These are phyloP conservation scores for Brassica juncea DNA, from an alignment of 345 rosid species.

Conservation along the genomic window DNA sequence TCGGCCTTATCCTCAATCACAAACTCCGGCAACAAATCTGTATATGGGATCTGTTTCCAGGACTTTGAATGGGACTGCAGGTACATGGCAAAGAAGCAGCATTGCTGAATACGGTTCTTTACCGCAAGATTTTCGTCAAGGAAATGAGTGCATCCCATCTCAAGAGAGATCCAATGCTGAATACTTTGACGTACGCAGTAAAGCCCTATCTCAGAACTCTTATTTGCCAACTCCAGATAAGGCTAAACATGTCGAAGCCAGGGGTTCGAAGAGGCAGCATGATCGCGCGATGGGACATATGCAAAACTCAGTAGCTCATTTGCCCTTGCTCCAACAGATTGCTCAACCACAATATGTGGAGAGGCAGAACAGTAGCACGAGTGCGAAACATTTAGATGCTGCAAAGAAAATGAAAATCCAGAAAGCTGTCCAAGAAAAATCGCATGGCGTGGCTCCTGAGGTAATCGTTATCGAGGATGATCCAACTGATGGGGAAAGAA, in stretches of 20 bases:
- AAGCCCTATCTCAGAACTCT: conserved; percentile 23
- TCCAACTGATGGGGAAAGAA: conserved; percentile 32
- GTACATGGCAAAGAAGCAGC: conserved; percentile 37
- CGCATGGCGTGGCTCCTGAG: conserved; percentile 32
- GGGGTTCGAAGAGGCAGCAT: conserved; percentile 53
- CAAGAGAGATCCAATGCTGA: conserved; percentile 35
- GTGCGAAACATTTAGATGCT: conserved; percentile 28
- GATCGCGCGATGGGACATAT: conserved; percentile 39
- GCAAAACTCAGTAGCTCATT: conserved; percentile 26
- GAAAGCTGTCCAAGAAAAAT: conserved; percentile 31
- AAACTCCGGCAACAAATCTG: conserved; percentile 34
- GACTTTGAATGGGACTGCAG: conserved; percentile 20
- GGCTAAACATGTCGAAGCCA: conserved; percentile 39
- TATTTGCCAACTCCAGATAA: conserved; percentile 37
- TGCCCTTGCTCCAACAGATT: conserved; percentile 33
- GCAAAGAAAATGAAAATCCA: conserved; percentile 51
- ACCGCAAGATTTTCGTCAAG: conserved; percentile 33
- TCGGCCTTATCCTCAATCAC: conserved; percentile 27
- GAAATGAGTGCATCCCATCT: conserved; percentile 29
- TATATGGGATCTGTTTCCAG: conserved; percentile 30
- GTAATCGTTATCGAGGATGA: conserved; percentile 31
- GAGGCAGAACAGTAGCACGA: conserved; percentile 32
- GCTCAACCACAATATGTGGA: conserved; percentile 31
- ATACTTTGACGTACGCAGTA: conserved; percentile 38
- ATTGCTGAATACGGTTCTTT: conserved; percentile 19